Evolutionary conservation across 345 rosid genomes (phyloP), one percentile per base, ranked within the genome.

Genomic region (Cardamine resedifolia): DNA sequence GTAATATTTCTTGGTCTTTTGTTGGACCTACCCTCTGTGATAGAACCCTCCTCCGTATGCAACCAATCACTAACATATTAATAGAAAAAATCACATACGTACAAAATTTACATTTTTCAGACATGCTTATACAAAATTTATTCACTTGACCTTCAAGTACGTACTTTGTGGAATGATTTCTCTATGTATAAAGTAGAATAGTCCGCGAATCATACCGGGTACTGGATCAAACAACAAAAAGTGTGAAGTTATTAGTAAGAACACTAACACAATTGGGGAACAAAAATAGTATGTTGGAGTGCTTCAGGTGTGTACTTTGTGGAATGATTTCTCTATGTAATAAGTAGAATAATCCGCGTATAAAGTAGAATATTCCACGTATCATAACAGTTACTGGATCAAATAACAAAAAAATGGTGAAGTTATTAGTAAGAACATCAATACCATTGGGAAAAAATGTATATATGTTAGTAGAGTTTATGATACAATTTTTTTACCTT

Each of bases 141-240:
- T 49, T 68, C 51, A 68, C 51, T 30, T 43, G 28, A 60, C 34
- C 23, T 34, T 62, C 20, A n/a, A 1, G 8, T 16, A 44, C 48
- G 1, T 70, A 76, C 76, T 47, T 45, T 70, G 76, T 76, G 75
- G 76, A 47, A 76, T 64, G 66, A 70, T 0, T 59, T 45, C 48
- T 44, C 48, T 12, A 20, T 4, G 53, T 49, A 49, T 14, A 21
- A 20, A 4, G 53, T 49, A 21, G 15, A 21, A 49, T n/a, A 44
- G 0, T 12, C 44, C 15, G 36, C 60, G 18, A 28, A 62, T 63
- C 3, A 76, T 11, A 3, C 45, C 52, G 27, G 53, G 56, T 6
- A 76, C 79, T 76, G 75, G 26, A 53, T 41, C 59, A 62, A 55
- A 68, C 44, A 18, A 27, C 34, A 30, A 30, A 30, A 30, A 7